Evolutionary conservation across 2,329 filamentous ascomycete species (phyloP).

Genomic region (Coniosporium tulheliwenetii): DNA sequence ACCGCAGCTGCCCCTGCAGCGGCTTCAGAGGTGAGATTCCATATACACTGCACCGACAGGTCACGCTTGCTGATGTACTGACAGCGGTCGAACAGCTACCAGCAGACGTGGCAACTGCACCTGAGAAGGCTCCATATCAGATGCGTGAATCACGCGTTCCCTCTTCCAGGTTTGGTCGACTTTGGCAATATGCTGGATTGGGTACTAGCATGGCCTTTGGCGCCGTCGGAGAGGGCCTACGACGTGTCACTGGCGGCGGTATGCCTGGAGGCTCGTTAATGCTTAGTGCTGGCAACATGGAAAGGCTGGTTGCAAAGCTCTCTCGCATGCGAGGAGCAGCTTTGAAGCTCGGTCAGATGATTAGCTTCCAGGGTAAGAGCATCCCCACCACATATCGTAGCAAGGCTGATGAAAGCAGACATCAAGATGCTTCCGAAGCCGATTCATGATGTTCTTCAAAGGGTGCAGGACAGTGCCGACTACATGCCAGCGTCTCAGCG

Average conservation of each 20-base stretch:
- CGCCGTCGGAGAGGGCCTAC: constrained; percentile 71
- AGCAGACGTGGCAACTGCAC: constrained; percentile 10
- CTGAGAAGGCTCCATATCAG: constrained; percentile 37
- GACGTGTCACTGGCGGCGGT: constrained; percentile 57
- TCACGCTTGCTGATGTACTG: constrained; percentile 26
- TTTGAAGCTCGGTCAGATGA: constrained; percentile 94
- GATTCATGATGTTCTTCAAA: constrained; percentile 78
- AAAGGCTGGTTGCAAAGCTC: constrained; percentile 79
- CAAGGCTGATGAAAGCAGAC: constrained; percentile 32
- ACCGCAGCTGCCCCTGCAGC: constrained; percentile 14
- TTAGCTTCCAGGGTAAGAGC: constrained; percentile 66
- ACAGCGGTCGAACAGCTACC: constrained; percentile 23
- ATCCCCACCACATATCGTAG: no score
- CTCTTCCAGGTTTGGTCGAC: constrained; percentile 65
- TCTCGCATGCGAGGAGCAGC: constrained; percentile 94
- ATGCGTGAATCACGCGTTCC: constrained; percentile 84
- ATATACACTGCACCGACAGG: constrained; percentile 1
- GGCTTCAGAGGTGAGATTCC: constrained; percentile 12
- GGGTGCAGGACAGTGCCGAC: constrained; percentile 90
- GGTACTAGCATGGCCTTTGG: constrained; percentile 93
- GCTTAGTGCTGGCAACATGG: constrained; percentile 80
- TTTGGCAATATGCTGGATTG: constrained; percentile 91
- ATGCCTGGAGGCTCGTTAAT: constrained; percentile 56
- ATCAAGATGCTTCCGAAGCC: constrained; percentile 80
- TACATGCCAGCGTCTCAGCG: constrained; percentile 96